Evolutionary conservation across 495 filamentous ascomycete species (phyloP).

Genomic region (Hyaloscypha variabilis): DNA sequence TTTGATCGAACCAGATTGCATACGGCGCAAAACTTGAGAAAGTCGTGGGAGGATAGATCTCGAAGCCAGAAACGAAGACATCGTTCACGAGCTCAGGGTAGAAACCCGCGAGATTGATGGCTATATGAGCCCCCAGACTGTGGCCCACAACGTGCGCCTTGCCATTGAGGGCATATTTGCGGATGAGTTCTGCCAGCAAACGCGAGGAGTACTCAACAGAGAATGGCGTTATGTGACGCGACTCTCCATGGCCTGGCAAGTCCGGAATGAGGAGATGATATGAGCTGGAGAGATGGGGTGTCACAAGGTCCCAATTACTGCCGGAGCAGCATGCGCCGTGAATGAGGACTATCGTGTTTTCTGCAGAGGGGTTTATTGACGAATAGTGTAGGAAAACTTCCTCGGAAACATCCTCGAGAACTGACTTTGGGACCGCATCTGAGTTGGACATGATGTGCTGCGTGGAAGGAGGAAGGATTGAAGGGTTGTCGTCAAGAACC

Average conservation of each 20-base stretch:
- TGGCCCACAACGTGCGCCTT: slow-evolving; percentile 16
- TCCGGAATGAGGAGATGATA: slow-evolving; percentile 18
- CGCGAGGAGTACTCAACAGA: slow-evolving; percentile 5
- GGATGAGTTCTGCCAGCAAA: neutral
- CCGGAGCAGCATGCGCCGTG: slow-evolving; percentile 10
- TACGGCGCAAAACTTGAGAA: neutral
- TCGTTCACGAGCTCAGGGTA: slow-evolving; percentile 5
- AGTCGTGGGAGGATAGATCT: neutral
- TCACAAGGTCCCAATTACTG: slow-evolving; percentile 7
- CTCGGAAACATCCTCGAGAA: neutral
- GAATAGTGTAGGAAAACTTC: neutral
- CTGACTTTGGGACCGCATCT: neutral
- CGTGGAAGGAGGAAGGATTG: neutral
- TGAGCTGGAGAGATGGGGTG: slow-evolving; percentile 1
- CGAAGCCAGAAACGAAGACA: slow-evolving; percentile 16
- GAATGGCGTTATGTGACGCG: slow-evolving; percentile 4
- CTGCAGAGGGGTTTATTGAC: slow-evolving; percentile 1
- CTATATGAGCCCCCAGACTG: slow-evolving; percentile 10
- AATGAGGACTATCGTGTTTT: slow-evolving; percentile 11
- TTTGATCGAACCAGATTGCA: neutral
- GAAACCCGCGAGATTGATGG: slow-evolving; percentile 2
- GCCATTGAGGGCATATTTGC: slow-evolving; percentile 4
- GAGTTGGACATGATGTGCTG: neutral
- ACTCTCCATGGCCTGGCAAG: slow-evolving; percentile 15
- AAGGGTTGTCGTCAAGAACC: neutral